These are phyloP conservation scores for Carex cristatella DNA, from an alignment of 176 grass and related monocot genomes.

Conservation along the genomic window DNA sequence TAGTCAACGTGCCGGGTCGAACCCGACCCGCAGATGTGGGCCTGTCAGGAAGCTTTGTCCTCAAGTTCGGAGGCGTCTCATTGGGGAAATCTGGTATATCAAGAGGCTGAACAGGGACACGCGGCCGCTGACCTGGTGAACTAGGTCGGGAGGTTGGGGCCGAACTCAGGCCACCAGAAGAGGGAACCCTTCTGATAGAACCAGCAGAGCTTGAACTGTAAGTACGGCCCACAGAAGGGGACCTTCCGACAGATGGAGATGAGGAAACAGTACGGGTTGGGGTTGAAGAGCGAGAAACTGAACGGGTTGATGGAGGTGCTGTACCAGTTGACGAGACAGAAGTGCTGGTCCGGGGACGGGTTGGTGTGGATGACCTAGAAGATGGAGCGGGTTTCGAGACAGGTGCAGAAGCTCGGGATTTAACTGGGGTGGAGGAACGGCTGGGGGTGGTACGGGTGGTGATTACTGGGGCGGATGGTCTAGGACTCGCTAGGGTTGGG, in stretches of 20 bases:
- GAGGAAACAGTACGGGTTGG: conserved; percentile 39
- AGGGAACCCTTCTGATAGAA: conserved; percentile 33
- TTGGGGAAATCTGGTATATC: conserved; percentile 89
- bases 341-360: conserved; percentile 40
- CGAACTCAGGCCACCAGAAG: conserved; percentile 46
- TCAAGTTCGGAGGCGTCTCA: conserved; percentile 69
- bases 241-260: conserved; percentile 35
- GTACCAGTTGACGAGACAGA: conserved; percentile 40
- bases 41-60: conserved; percentile 76
- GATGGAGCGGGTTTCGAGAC: conserved; percentile 42
- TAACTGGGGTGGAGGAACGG: conserved; percentile 66
- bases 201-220: conserved; percentile 31
- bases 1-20: conserved; percentile 45
- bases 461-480: conserved; percentile 34
- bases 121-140: conserved; percentile 53
- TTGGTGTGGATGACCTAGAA: conserved; percentile 58
- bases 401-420: conserved; percentile 45
- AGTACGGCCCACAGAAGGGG: conserved; percentile 58
- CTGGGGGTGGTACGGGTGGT: conserved; percentile 37
- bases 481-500: conserved; percentile 40
- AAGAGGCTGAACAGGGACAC: conserved; percentile 61
- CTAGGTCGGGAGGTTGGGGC: conserved; percentile 70
- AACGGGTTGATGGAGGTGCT: conserved; percentile 43
- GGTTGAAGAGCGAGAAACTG: conserved; percentile 69
- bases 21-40: conserved; percentile 61